Evolutionary conservation across 75 land plant genomes (phyloP), one percentile per base, ranked within the genome.

Genomic region (Isoetes taiwanensis): DNA sequence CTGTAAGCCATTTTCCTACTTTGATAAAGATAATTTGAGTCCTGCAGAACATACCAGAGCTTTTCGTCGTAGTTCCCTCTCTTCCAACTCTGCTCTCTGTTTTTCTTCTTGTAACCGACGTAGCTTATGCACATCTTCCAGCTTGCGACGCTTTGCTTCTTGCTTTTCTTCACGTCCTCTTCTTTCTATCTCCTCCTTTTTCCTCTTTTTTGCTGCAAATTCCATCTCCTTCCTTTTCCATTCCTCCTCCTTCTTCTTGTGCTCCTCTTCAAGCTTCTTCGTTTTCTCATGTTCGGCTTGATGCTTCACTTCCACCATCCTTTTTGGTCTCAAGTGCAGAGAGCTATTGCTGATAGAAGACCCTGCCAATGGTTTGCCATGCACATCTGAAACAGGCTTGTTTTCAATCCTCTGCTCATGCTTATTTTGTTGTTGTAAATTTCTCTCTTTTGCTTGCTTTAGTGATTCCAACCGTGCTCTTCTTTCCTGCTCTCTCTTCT

Each of bases 141-240:
- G 55, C 31, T 78, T 67, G 69, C 63, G 82, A 52, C 82, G 70
- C 61, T 80, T 85, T 29, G 63, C 71, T 48, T 76, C 80, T 52
- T 80, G 70, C 61, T 80, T 85, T 29, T 66, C 71, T 48, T 76
- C 80, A 28, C 78, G 77, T 34, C 79, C 80, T 65, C 69, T 76
- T 59, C 48, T 79, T 31, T 85, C 88, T 34, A 65, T 73, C 27
- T 75, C 86, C 57, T 90, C 94, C 53, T 80, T 71, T 38, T 68
- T 68, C 40, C 83, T 76, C 64, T 87, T 87, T 58, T 65, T 85
- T 29, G 66, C 71, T 34, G 73, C 78, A 59, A 67, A 33, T 14
- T 84, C 90, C 16, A 71, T 78, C 43, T 77, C 89, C 58, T 74
- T 94, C 62, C 74, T 94, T 73, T 72, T 79, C 62, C 71, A 57